Evolutionary conservation across 257 asterid genomes (phyloP).

Genomic region (Solanum rostratum): DNA sequence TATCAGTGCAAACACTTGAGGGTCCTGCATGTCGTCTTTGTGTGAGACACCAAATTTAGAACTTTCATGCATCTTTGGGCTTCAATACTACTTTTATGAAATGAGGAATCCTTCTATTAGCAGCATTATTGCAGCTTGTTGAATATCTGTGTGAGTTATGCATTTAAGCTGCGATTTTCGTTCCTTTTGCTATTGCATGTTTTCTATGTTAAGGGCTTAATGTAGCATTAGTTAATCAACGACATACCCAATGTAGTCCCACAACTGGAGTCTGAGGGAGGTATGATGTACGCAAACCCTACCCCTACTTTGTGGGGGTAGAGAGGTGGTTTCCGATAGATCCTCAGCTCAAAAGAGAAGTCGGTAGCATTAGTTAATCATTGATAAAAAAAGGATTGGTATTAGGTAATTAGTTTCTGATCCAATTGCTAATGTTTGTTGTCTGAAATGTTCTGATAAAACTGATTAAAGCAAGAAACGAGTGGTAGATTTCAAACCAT

Average conservation of each 20-base stretch:
- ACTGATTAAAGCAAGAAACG: not conserved
- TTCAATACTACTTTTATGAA: not conserved
- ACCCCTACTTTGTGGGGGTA: no score
- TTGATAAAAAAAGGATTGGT: not conserved
- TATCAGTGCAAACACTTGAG: not conserved
- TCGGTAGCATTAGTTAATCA: not conserved
- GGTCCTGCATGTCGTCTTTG: not conserved
- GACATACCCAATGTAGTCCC: no score
- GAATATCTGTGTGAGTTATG: not conserved
- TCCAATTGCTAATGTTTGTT: not conserved
- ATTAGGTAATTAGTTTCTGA: not conserved
- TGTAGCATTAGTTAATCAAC: not conserved
- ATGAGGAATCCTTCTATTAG: not conserved
- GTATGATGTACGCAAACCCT: no score
- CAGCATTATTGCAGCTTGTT: not conserved
- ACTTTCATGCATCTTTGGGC: not conserved
- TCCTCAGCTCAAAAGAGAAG: no score
- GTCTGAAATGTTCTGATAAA: not conserved
- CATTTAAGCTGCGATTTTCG: not conserved
- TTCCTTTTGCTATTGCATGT: not conserved
- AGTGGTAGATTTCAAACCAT: not conserved
- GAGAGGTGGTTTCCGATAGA: no score
- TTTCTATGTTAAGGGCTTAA: not conserved
- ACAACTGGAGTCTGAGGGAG: no score
- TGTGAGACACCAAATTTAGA: not conserved